Evolutionary conservation across 2,329 filamentous ascomycete genomes (phyloP), one percentile per base, ranked within the genome.

Genomic region (Mycosphaerella sp.): DNA sequence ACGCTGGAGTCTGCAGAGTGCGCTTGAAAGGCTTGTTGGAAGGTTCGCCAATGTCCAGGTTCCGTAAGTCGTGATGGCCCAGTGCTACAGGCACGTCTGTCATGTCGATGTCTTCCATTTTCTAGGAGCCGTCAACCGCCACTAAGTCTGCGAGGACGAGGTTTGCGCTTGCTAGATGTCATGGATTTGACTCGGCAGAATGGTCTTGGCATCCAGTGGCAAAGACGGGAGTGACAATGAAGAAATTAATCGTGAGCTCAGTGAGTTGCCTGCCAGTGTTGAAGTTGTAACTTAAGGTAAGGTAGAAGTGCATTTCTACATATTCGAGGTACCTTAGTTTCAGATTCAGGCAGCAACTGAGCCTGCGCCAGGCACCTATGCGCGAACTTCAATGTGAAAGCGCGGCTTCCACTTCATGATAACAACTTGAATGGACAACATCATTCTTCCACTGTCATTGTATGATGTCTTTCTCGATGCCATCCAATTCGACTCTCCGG

Each of bases 91-190:
- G 25, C 0, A 13, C 37, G 18, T 42, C 39, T 16, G 45, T 35
- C 45, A 49, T 42, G 45, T 21, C 39, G 14, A n/a, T 36, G n/a
- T 36, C 45, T 16, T 50, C 48, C 48, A 50, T 50, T 27, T 44
- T 16, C 27, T 21, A 13, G 14, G 16, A 10, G 18, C 12, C 21
- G 30, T 44, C 41, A 50, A 1, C 48, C 48, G 48, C 48, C 48
- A 40, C 48, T 50, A 8, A 17, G 39, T 9, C 21, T 44, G 5
- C 39, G 34, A 12, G 35, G 17, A n/a, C 34, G 13, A 44, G 25
- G 13, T 32, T 16, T 32, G n/a, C 14, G 21, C 25, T 44, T 44
- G 35, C 27, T 27, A 44, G 14, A 35, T 27, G 25, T n/a, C 36
- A 40, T 44, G 46, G 12, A 16, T 41, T 17, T 49, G 39, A 41